Base-by-base conservation (phyloP, 2,329 filamentous ascomycete genomes). In the Pestalotiopsis sp. region DNA sequence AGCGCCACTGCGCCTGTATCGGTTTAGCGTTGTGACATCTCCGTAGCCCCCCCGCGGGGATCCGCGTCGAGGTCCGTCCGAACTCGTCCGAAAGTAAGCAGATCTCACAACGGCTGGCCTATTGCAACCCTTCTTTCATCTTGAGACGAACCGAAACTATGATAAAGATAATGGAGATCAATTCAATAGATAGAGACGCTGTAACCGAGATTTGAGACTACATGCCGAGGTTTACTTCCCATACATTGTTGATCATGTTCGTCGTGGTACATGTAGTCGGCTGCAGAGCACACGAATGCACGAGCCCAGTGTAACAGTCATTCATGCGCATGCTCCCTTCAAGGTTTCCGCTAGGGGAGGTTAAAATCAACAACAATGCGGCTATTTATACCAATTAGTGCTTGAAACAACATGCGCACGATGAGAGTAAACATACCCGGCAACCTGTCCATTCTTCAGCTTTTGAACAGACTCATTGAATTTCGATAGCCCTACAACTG, bases 281-380 rank as follows among this genome's bases (percentile, higher is more conserved):
- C 45, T 52, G 7, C 12, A 45, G 20, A n/a, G 5, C 6, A 52
- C 45, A 17, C 45, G 45, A 11, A 17, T 17, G 12, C 13, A 17
- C 17, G 12, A 17, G 7, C 45, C 9, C 9, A 20, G 45, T 52
- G 45, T n/a, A 52, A 12, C 45, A 52, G 17, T n/a, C 45, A 52
- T 52, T 17, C 17, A n/a, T 45, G 41, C 17, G 7, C 17, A 52
- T 52, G 31, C 31, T 36, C 9, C 31, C 31, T 36, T 36, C 20
- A 52, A 52, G 45, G 17, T 52, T 52, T 3, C n/a, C 45, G 14
- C 65, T 39, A 68, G 25, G 61, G 62, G 11, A 68, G 20, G 59
- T 66, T 69, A 49, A 69, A 69, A 31, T 69, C 67, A 20, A 69
- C 67, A 17, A 69, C 67, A 36, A 69, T 69, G 39, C 67, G 67